Evolutionary conservation across 768 basidiomycete species (phyloP).

Genomic region (Tremella mesenterica): DNA sequence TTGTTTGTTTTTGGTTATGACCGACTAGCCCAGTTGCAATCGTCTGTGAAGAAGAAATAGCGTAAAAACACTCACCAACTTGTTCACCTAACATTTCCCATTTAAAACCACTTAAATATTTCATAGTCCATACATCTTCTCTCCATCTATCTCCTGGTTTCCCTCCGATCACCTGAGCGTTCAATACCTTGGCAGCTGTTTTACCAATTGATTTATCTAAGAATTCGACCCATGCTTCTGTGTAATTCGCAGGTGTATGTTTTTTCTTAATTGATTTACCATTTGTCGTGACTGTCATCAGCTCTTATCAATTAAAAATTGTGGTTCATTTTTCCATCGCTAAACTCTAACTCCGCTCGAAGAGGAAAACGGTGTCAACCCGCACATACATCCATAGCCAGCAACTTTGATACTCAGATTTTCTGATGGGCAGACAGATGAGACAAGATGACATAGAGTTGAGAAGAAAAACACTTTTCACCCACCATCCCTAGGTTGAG

Average conservation of each 20-base stretch:
- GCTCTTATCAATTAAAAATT: too few species aligned
- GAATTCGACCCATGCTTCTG: slow-evolving; percentile 98
- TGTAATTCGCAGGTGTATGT: slow-evolving; percentile 80
- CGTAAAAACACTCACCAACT: slow-evolving; percentile 62
- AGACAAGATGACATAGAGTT: not conserved
- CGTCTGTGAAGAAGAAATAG: not conserved
- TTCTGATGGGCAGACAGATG: not conserved
- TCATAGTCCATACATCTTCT: slow-evolving; percentile 99
- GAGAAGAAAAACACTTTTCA: slow-evolving; percentile 5
- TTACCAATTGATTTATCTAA: slow-evolving; percentile 85
- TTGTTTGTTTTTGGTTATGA: too few species aligned
- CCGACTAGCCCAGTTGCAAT: not conserved
- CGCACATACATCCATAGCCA: too few species aligned
- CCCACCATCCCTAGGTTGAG: slow-evolving; percentile 76
- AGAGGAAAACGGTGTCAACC: too few species aligned
- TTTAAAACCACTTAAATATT: slow-evolving; percentile 93
- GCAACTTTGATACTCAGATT: not conserved
- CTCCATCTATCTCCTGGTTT: slow-evolving; percentile 56
- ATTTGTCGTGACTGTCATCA: not conserved
- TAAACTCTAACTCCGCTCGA: too few species aligned
- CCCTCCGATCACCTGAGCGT: slow-evolving; percentile 81
- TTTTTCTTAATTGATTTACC: slow-evolving; percentile 55
- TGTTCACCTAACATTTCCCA: slow-evolving; percentile 99
- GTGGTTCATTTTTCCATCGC: too few species aligned
- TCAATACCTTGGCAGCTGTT: slow-evolving; percentile 85